These are phyloP conservation scores for Eucalyptus victrix DNA, from an alignment of 345 rosid species.

Conservation along the genomic window DNA sequence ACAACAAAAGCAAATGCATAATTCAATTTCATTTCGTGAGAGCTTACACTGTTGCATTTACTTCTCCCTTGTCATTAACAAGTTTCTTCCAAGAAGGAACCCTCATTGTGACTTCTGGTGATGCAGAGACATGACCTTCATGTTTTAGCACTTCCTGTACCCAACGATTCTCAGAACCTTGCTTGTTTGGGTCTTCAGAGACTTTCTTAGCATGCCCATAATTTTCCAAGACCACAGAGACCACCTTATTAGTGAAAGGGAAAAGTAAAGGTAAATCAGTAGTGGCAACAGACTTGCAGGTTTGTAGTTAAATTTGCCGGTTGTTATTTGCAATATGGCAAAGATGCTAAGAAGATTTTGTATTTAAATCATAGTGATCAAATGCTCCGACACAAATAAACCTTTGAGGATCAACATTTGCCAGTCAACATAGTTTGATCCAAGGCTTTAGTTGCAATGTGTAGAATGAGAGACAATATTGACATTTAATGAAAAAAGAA, in stretches of 20 bases:
- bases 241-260: slow-evolving; percentile 34
- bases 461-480: not conserved
- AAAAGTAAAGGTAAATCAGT: not conserved
- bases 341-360: not conserved
- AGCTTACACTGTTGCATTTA: slow-evolving; percentile 52
- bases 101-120: slow-evolving; percentile 21
- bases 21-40: slow-evolving; percentile 1
- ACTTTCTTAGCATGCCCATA: slow-evolving; percentile 30
- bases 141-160: slow-evolving; percentile 66
- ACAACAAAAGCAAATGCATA: not conserved
- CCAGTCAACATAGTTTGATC: not conserved
- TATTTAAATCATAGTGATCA: not conserved
- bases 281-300: not conserved
- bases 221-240: slow-evolving; percentile 82
- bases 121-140: slow-evolving; percentile 45
- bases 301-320: not conserved
- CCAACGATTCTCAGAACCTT: slow-evolving; percentile 43
- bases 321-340: not conserved
- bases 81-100: slow-evolving; percentile 69
- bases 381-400: not conserved
- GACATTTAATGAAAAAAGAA: not conserved
- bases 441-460: not conserved
- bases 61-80: slow-evolving; percentile 77
- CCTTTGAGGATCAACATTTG: not conserved
- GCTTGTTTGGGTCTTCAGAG: slow-evolving; percentile 13